Percentiles rank a stretch among this genome's conserved stretches.
These are phyloP conservation scores for Tylopilus sp. DNA, from an alignment of 1,284 basidiomycete genomes.

Conservation along the genomic window DNA sequence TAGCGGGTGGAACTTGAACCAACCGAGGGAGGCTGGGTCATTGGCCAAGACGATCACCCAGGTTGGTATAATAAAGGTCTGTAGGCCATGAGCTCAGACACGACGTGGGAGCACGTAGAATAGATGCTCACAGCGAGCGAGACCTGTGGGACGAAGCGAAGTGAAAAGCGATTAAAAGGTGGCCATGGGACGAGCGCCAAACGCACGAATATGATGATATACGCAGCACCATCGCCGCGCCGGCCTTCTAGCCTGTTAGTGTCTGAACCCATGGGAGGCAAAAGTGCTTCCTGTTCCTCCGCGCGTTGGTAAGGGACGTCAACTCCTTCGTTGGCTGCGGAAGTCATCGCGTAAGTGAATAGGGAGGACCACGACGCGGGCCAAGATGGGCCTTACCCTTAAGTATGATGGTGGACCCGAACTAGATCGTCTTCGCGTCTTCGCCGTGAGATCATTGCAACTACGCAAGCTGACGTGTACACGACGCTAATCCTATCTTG, in stretches of 20 bases:
- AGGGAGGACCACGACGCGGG: not conserved
- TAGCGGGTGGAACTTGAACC: conserved; percentile 63
- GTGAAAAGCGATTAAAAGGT: not conserved
- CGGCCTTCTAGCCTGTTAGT: conserved; percentile 22
- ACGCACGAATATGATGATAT: conserved; percentile 20
- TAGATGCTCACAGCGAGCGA: conserved; percentile 21
- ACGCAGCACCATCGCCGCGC: conserved; percentile 20
- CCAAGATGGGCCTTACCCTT: not conserved
- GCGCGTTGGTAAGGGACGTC: not conserved
- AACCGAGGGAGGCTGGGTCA: conserved; percentile 45
- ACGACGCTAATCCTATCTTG: no score
- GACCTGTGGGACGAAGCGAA: conserved; percentile 3
- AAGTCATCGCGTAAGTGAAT: conserved; percentile 10
- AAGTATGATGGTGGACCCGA: not conserved
- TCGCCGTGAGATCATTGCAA: no score
- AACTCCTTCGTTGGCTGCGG: not conserved
- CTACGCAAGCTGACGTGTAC: no score
- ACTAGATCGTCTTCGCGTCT: not conserved
- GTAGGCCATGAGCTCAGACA: conserved; percentile 7
- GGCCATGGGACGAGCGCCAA: not conserved
- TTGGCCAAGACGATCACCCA: conserved; percentile 53
- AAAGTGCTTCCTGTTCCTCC: conserved; percentile 24
- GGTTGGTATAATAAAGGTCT: conserved; percentile 48
- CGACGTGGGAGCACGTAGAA: not conserved
- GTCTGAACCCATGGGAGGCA: conserved; percentile 25